phyloP scores from a whole-genome alignment of 2,329 filamentous ascomycete species.

The Verticillium nubilum region DNA sequence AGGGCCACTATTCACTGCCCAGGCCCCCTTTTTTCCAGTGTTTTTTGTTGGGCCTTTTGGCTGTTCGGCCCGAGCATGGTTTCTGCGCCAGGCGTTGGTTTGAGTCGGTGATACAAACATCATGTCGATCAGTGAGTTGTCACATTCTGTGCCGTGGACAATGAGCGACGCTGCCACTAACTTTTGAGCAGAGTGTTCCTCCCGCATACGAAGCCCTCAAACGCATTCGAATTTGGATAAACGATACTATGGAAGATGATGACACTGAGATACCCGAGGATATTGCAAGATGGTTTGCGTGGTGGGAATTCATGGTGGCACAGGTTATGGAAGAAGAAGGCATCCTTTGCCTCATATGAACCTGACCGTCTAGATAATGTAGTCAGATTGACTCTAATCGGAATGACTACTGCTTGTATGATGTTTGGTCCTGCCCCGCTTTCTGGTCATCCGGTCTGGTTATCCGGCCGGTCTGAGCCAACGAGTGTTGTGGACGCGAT shows the following conservation, averaged over 20 bases:
- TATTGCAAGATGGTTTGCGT: slow-evolving; percentile 24
- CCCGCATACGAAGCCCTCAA: slow-evolving; percentile 27
- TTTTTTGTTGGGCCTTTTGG: slow-evolving; percentile 33
- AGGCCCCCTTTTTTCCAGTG: no score
- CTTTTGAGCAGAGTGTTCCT: slow-evolving; percentile 29
- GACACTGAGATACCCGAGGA: slow-evolving; percentile 11
- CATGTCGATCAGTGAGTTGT: slow-evolving; percentile 29
- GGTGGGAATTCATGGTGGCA: slow-evolving; percentile 33
- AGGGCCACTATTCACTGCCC: no score
- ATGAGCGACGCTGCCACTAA: slow-evolving; percentile 4
- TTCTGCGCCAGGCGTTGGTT: slow-evolving; percentile 28
- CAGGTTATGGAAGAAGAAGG: slow-evolving; percentile 25
- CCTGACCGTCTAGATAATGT: not conserved
- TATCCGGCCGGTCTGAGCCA: no score
- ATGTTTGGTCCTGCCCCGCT: no score
- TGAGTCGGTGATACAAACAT: slow-evolving; percentile 25
- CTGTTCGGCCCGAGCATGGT: slow-evolving; percentile 20
- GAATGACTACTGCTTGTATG: no score
- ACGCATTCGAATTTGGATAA: slow-evolving; percentile 29
- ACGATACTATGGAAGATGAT: slow-evolving; percentile 13
- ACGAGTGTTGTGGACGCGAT: not conserved
- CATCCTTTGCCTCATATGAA: slow-evolving; percentile 31
- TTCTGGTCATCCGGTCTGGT: no score
- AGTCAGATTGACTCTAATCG: no score
- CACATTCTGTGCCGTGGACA: not conserved